Evolutionary conservation across 208 protist species (phyloP).

Genomic region (Acanthamoeba culbertsoni): DNA sequence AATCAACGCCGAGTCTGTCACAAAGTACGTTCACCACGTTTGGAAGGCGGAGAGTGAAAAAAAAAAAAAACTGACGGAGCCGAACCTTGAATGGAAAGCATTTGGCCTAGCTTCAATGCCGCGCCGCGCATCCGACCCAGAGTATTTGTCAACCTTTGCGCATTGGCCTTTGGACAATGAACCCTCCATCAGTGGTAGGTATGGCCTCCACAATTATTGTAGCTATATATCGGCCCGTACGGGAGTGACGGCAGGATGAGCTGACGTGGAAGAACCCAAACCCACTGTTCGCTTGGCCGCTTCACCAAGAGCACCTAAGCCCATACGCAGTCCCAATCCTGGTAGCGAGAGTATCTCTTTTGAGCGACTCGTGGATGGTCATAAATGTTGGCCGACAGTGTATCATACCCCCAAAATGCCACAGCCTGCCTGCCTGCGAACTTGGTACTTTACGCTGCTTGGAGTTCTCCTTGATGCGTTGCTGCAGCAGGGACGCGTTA

Average conservation of each 20-base stretch:
- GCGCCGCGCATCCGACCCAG: slow-evolving; percentile 94
- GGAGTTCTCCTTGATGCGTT: slow-evolving; percentile 24
- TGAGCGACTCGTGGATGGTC: not conserved
- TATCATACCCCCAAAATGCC: slow-evolving; percentile 40
- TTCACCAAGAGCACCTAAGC: not conserved
- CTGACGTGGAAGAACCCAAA: not conserved
- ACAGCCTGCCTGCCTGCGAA: not conserved
- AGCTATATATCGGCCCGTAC: not conserved
- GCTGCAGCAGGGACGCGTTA: not conserved
- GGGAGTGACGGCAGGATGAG: not conserved
- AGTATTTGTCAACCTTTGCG: slow-evolving; percentile 90
- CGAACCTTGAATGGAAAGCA: slow-evolving; percentile 89
- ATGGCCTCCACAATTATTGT: no score
- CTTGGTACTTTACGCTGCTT: not conserved
- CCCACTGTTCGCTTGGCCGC: not conserved
- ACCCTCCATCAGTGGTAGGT: no score
- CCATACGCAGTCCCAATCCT: not conserved
- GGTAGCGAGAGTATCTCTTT: not conserved
- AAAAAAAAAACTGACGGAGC: not conserved
- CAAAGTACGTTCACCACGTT: not conserved
- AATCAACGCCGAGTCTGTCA: slow-evolving; percentile 69
- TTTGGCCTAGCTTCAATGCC: slow-evolving; percentile 95
- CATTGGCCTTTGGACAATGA: slow-evolving; percentile 56
- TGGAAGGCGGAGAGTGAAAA: not conserved
- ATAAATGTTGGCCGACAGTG: no score